Conservation (phyloP, 2,329 filamentous ascomycete species). For the Graphilbum fragrans region DNA sequence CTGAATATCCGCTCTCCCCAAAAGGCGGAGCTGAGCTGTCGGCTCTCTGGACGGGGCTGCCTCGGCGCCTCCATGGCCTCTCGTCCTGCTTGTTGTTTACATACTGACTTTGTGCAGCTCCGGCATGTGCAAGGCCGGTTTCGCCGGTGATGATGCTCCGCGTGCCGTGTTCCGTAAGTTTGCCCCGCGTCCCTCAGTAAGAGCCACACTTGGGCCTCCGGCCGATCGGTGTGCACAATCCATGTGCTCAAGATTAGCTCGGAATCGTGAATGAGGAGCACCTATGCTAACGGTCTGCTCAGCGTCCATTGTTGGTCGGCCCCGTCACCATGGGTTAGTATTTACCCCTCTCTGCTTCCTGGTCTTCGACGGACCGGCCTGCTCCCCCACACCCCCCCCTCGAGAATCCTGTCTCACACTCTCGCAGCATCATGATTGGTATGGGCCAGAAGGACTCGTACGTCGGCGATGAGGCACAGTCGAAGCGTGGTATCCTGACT, state of each 20-base stretch:
- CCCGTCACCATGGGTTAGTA: slow-evolving; percentile 98
- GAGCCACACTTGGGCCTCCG: too few species aligned
- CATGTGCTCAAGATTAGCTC: too few species aligned
- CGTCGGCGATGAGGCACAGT: slow-evolving; percentile 99
- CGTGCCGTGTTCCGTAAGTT: slow-evolving; percentile 98
- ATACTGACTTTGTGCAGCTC: slow-evolving; percentile 55
- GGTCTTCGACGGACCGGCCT: too few species aligned
- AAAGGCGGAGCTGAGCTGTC: too few species aligned
- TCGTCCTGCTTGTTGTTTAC: slow-evolving; percentile 1
- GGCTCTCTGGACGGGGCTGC: background rate
- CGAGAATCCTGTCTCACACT: background rate
- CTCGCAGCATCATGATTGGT: slow-evolving; percentile 94
- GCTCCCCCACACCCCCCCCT: too few species aligned
- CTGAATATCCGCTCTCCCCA: too few species aligned
- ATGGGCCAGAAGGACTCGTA: slow-evolving; percentile 99
- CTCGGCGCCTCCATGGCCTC: background rate
- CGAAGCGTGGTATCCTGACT: slow-evolving; percentile 99
- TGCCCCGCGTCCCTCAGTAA: background rate
- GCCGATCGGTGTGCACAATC: too few species aligned
- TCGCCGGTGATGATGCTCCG: slow-evolving; percentile 99
- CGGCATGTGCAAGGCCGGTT: slow-evolving; percentile 99
- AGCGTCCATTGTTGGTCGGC: slow-evolving; percentile 99
- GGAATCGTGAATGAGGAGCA: background rate
- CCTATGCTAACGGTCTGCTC: slow-evolving; percentile 14
- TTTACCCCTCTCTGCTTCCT: background rate